These are phyloP conservation scores for Magnaporthales sp. DNA, from an alignment of 2,329 filamentous ascomycete species.

Conservation along the genomic window DNA sequence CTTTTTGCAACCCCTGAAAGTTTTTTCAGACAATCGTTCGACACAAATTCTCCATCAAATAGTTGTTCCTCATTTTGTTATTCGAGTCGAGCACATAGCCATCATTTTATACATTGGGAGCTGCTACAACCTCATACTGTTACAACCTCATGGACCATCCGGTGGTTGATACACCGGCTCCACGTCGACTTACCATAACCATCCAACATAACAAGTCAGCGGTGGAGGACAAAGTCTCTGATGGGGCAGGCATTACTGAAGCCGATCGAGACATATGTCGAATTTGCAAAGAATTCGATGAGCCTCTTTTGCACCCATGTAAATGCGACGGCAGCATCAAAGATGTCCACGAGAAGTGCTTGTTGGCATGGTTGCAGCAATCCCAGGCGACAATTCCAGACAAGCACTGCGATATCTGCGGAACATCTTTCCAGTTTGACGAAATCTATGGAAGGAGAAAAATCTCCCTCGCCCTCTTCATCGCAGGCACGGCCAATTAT, in stretches of 20 bases:
- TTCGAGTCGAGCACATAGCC: too few species aligned
- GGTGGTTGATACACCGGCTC: too few species aligned
- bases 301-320: constrained; percentile 94
- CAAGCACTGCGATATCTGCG: constrained; percentile 99
- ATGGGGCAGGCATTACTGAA: background rate
- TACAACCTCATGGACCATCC: too few species aligned
- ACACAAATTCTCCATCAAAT: too few species aligned
- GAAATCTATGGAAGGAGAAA: constrained; percentile 85
- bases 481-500: constrained; percentile 70
- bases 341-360: constrained; percentile 92
- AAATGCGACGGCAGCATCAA: constrained; percentile 99
- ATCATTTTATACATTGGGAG: too few species aligned
- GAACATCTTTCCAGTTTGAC: constrained; percentile 95
- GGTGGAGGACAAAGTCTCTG: background rate
- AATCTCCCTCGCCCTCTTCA: constrained; percentile 72
- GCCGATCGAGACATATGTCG: constrained; percentile 73
- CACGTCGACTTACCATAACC: constrained; percentile 14
- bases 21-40: too few species aligned
- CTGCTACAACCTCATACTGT: too few species aligned
- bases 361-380: constrained; percentile 98
- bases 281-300: constrained; percentile 79
- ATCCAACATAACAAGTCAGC: constrained; percentile 3
- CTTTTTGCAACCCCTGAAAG: too few species aligned
- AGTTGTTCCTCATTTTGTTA: too few species aligned
- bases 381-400: too few species aligned